Base-by-base conservation (phyloP, 2,329 filamentous ascomycete species). In the Clarireedia paspali region DNA sequence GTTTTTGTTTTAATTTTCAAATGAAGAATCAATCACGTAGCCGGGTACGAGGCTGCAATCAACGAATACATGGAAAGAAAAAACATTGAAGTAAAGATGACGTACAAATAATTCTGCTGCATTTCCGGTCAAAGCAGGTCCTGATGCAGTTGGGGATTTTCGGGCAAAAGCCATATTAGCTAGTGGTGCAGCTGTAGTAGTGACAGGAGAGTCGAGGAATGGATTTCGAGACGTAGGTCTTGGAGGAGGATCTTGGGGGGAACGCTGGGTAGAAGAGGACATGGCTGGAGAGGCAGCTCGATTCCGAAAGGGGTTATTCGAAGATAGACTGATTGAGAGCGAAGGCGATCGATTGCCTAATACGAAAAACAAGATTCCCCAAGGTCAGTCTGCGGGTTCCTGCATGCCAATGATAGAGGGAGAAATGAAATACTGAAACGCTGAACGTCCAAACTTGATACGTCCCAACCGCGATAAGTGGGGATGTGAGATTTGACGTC, bases 221-320 rank as follows among this genome's bases (percentile, higher is more conserved):
- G 88, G 88, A 65, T 91, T 91, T 70, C 82, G 81, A 64, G 87
- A 89, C 57, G 83, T 72, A 55, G 84, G 85, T 67, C 84, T 79
- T 64, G 65, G 68, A 64, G 75, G 73, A 64, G 75, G 73, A 60
- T 82, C 81, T 68, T 83, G 83, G 59, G 79, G 83, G 61, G 80
- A 85, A 60, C 71, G 72, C 63, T 73, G 74, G 71, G 64, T 68
- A 67, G 65, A 67, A 61, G 66, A 74, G 17, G 54, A 23, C 65
- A 67, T 68, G 67, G 73, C 70, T 50, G 81, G 85, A 61, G 86
- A 88, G 39, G 77, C 75, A 61, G 84, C 82, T 67, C 85, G 83
- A 71, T 89, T 89, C 75, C 87, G 85, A 69, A 81, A 91, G 60
- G 88, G 88, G 70, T 91, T 91, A 78, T 91, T 91, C 71, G 85